A percentile compares a stretch with the other conserved stretches of the same genome.
Evolutionary conservation across 257 asterid genomes (phyloP).

Genomic region (Gynochthodes officinalis): DNA sequence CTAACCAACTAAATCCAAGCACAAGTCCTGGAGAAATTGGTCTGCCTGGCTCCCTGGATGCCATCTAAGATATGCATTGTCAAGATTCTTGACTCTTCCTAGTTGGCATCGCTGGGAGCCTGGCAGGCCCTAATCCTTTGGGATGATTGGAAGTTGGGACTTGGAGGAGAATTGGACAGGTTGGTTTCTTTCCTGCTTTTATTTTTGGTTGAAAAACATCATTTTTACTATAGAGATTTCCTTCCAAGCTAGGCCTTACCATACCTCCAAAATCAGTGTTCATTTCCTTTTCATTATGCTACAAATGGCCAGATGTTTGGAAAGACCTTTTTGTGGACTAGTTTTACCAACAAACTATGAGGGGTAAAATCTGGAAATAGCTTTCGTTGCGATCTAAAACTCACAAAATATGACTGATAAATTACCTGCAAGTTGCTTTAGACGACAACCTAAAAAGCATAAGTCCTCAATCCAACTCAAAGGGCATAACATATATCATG

Average conservation of each 20-base stretch:
- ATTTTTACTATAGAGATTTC: neutral
- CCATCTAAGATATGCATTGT: conserved; percentile 26
- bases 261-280: neutral
- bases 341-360: neutral
- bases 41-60: conserved; percentile 42
- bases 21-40: neutral
- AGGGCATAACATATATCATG: neutral
- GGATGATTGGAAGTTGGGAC: neutral
- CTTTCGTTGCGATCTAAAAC: neutral
- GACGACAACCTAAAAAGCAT: neutral
- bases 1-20: neutral
- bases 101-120: conserved; percentile 31
- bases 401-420: neutral
- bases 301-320: neutral
- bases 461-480: neutral
- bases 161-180: neutral
- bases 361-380: neutral
- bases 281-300: neutral
- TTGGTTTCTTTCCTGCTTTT: neutral
- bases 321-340: neutral
- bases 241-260: neutral
- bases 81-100: conserved; percentile 22
- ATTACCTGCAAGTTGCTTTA: neutral
- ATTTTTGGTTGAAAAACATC: neutral
- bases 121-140: conserved; percentile 20